Conservation (phyloP, 768 basidiomycete species). For the Dentipellis sp. region DNA sequence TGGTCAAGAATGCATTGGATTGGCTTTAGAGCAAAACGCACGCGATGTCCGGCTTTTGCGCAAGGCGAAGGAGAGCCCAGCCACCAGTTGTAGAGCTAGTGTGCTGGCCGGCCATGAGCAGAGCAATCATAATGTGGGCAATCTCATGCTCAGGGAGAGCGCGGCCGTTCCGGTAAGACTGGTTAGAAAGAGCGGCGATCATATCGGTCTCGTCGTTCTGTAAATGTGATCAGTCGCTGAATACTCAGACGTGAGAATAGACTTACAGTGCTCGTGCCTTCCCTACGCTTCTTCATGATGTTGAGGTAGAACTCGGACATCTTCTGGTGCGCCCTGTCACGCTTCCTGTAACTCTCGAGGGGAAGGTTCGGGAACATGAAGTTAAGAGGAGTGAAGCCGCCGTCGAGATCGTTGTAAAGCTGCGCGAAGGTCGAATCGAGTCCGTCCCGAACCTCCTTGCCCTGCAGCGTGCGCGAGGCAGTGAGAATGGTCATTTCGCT, state of each 20-base stretch:
- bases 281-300: slow-evolving; percentile 70
- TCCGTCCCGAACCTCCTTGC: slow-evolving; percentile 71
- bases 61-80: slow-evolving; percentile 87
- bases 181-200: slow-evolving; percentile 79
- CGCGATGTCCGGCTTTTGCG: slow-evolving; percentile 65
- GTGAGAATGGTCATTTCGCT: slow-evolving; percentile 93
- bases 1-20: neutral
- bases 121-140: slow-evolving; percentile 96
- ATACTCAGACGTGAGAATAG: neutral
- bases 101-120: slow-evolving; percentile 99
- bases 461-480: slow-evolving; percentile 89
- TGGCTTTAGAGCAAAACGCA: slow-evolving; percentile 25
- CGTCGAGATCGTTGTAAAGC: slow-evolving; percentile 82
- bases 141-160: slow-evolving; percentile 81
- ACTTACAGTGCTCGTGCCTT: slow-evolving; percentile 34
- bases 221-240: slow-evolving; percentile 1
- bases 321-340: slow-evolving; percentile 85
- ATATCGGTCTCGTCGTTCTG: slow-evolving; percentile 77
- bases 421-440: slow-evolving; percentile 82
- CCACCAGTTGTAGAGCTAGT: slow-evolving; percentile 89
- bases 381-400: slow-evolving; percentile 93
- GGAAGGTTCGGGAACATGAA: slow-evolving; percentile 94
- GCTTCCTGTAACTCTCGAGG: slow-evolving; percentile 77
- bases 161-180: slow-evolving; percentile 77
- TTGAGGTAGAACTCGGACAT: slow-evolving; percentile 91